A percentile compares a stretch with the other conserved stretches of the same genome.
phyloP scores from a whole-genome alignment of 1,284 basidiomycete species.

The Rhodotorula sp. region DNA sequence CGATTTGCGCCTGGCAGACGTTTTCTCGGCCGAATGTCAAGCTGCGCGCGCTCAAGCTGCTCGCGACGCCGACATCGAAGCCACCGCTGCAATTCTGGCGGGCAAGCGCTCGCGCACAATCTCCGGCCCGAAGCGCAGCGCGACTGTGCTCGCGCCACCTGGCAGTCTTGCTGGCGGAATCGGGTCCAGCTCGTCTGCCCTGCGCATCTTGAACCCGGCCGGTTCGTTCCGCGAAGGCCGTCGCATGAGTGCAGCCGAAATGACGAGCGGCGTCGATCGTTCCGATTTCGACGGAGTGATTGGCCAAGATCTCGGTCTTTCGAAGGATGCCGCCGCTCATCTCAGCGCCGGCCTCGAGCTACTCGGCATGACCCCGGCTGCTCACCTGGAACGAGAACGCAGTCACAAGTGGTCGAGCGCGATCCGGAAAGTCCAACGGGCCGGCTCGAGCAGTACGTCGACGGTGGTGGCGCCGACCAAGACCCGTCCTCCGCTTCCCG shows the following conservation, averaged over 20 bases:
- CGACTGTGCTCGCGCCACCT: constrained; percentile 11
- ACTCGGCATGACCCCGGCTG: neutral
- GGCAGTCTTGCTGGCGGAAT: neutral
- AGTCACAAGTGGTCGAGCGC: constrained; percentile 23
- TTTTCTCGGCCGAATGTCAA: constrained; percentile 51
- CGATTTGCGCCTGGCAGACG: constrained; percentile 51
- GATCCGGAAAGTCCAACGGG: constrained; percentile 22
- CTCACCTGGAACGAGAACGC: constrained; percentile 11
- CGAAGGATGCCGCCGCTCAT: neutral
- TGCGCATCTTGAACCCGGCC: neutral
- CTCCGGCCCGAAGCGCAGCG: constrained; percentile 32
- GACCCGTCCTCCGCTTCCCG: constrained; percentile 18
- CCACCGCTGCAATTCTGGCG: neutral
- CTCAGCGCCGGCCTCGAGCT: neutral
- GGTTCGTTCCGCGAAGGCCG: constrained; percentile 18
- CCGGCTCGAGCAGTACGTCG: neutral
- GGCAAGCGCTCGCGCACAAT: constrained; percentile 13
- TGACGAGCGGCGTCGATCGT: constrained; percentile 7
- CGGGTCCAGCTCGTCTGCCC: neutral
- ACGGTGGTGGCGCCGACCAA: neutral
- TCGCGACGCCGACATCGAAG: constrained; percentile 15
- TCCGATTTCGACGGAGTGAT: constrained; percentile 21
- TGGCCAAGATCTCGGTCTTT: constrained; percentile 15
- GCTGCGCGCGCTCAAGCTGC: constrained; percentile 45
- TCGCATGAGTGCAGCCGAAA: constrained; percentile 29